phyloP scores from a whole-genome alignment of 495 filamentous ascomycete species.

The Podospora sp. region DNA sequence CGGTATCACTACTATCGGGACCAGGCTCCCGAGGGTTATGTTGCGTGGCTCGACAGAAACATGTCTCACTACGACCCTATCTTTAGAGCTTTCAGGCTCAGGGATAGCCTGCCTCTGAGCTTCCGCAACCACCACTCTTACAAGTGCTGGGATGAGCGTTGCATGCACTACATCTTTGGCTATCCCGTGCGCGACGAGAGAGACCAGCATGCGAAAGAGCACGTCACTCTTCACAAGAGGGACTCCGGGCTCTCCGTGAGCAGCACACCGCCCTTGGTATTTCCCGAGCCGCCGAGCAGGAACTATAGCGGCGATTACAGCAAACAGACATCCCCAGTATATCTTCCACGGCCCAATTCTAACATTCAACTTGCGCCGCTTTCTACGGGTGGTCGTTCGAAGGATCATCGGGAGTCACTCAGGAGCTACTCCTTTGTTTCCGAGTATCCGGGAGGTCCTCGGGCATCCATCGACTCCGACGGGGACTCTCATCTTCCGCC shows the following conservation, averaged over 20 bases:
- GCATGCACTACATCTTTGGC: constrained; percentile 55
- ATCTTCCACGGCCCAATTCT: constrained; percentile 45
- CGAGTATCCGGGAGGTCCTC: constrained; percentile 42
- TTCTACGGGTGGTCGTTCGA: constrained; percentile 38
- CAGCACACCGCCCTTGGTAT: constrained; percentile 40
- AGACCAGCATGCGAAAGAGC: constrained; percentile 50
- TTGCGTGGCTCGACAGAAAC: constrained; percentile 50
- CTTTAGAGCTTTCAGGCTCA: constrained; percentile 43
- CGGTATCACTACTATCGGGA: constrained; percentile 41
- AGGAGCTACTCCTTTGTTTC: constrained; percentile 46
- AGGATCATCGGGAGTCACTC: constrained; percentile 49
- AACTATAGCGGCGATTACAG: constrained; percentile 39
- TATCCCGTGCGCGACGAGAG: constrained; percentile 49
- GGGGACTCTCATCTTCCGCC: constrained; percentile 54
- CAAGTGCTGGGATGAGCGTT: constrained; percentile 55
- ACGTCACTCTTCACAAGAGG: constrained; percentile 43
- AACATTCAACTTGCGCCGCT: constrained; percentile 44
- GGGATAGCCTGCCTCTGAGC: constrained; percentile 44
- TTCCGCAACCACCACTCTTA: constrained; percentile 46
- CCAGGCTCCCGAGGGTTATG: constrained; percentile 47
- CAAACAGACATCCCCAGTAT: constrained; percentile 38
- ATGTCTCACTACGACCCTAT: constrained; percentile 49
- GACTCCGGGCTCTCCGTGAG: constrained; percentile 49
- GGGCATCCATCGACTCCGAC: constrained; percentile 51
- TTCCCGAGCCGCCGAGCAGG: constrained; percentile 38